Base-by-base conservation (phyloP, 2,329 filamentous ascomycete species). In the Pezicula radicicola region DNA sequence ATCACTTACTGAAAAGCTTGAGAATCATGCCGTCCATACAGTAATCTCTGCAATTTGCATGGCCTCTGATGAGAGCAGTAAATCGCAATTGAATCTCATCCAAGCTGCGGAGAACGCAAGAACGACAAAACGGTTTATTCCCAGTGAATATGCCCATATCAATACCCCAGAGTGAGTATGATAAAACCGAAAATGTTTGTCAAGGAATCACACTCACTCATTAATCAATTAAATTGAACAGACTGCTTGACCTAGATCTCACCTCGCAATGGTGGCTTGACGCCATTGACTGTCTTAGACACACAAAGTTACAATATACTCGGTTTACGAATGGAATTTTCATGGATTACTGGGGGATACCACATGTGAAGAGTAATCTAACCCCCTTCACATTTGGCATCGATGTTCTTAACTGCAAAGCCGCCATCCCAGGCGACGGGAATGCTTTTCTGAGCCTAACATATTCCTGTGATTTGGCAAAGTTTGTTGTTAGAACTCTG, bases 311-410 rank as follows among this genome's bases (percentile, higher is more conserved):
- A 0, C 43, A 62, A 39, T 63, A 48, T 35, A 60, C 58, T 3
- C 25, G 55, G 6, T 49, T 64, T 46, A 33, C n/a, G 13, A 53
- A 52, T 25, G 55, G 56, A 3, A 50, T 35, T 30, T 57, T 58
- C 49, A 40, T 57, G 19, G 54, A 58, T 46, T 58, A 57, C 33
- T 55, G 46, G 7, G 53, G 46, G 2, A 45, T 53, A 4, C 54
- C 60, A 10, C 19, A 30, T 8, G 35, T 60, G 6, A 49, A 51
- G 39, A 49, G 54, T 2, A 56, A 64, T 43, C 37, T 61, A 15
- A 51, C 49, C 13, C 47, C 55, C 1, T 54, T 56, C 7, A 63
- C 70, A 1, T 69, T 76, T 12, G 58, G 43, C 2, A 12, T 64
- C 1, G 62, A 63, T 25, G 46, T 60, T 3, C 30, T 35, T 2